Base-by-base conservation (phyloP, 208 protist genomes). In the Leptomonas pyrrhocoris region DNA sequence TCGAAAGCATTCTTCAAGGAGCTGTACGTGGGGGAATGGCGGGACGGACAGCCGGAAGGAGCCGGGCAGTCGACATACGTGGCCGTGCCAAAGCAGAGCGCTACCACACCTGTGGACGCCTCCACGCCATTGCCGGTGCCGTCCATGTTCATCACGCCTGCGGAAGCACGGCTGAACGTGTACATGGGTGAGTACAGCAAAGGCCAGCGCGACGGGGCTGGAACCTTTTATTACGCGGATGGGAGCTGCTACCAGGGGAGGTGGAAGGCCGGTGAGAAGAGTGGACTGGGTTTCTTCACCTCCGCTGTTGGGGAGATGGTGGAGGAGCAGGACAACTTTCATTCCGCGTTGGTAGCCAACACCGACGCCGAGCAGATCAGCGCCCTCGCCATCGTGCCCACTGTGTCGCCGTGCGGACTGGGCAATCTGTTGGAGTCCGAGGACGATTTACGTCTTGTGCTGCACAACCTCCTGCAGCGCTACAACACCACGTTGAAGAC, bases 191-290 rank as follows among this genome's bases (percentile, higher is more conserved):
- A 72, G 16, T 91, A 84, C 62, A 57, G 36, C 31, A 19, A 80
- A 2, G 93, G 93, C 1, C 66, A 74, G 56, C 79, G 93, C 18
- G 68, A 97, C 55, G 92, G 95, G 5, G 55, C 50, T 27, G 93
- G 92, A 28, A 65, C 68, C 16, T 97, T 94, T 69, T 91, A 84
- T 74, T 98, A 95, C 77, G 89, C 89, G 2, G 89, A 97, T 72
- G 93, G 94, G 46, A 89, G 86, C 70, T 81, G 65, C 46, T 97
- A 96, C 61, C 80, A 94, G 27, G 94, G 94, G 0, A 70, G 79
- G 59, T 98, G 94, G 89, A 28, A 55, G n/a, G 58, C 66, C 28
- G 87, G 81, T 30, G 71, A 78, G 45, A 90, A 92, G 58, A 48
- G 77, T 36, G 90, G 93, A 16, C 25, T 66, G 6, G 90, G 93